Conservation (phyloP, 495 filamentous ascomycete species). For the Aspergillus homomorphus region DNA sequence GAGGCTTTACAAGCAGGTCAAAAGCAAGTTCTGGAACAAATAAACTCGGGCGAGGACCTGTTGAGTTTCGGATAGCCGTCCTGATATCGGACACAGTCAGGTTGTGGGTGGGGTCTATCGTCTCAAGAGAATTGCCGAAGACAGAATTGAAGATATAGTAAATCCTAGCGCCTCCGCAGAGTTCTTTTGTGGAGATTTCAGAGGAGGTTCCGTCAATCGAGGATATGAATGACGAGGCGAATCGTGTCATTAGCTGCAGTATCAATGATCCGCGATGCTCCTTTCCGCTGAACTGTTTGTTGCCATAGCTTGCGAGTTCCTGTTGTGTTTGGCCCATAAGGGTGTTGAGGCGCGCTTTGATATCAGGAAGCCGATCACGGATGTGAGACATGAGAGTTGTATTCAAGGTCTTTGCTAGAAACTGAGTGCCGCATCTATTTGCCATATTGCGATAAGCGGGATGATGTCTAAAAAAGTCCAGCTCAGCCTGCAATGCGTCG, state of each 20-base stretch:
- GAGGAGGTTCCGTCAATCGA: slow-evolving; percentile 98
- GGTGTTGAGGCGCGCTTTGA: slow-evolving; percentile 95
- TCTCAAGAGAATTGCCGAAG: slow-evolving; percentile 94
- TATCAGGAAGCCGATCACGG: slow-evolving; percentile 91
- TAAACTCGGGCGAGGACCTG: slow-evolving; percentile 88
- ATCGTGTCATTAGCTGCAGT: slow-evolving; percentile 95
- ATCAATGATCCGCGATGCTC: slow-evolving; percentile 95
- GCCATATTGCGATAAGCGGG: slow-evolving; percentile 97
- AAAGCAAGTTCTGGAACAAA: slow-evolving; percentile 98
- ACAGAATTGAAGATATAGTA: slow-evolving; percentile 99
- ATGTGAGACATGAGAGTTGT: slow-evolving; percentile 95
- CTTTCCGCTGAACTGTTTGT: slow-evolving; percentile 96
- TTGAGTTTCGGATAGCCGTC: slow-evolving; percentile 97
- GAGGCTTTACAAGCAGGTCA: slow-evolving; percentile 94
- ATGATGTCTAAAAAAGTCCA: slow-evolving; percentile 95
- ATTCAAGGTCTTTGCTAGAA: slow-evolving; percentile 92
- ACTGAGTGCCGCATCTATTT: slow-evolving; percentile 89
- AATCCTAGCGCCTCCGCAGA: slow-evolving; percentile 93
- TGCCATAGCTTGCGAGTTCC: slow-evolving; percentile 95
- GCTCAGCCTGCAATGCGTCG: slow-evolving; percentile 84
- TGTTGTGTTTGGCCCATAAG: slow-evolving; percentile 99
- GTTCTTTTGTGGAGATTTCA: slow-evolving; percentile 97
- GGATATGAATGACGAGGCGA: slow-evolving; percentile 95
- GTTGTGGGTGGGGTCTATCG: slow-evolving; percentile 92
- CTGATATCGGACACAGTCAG: slow-evolving; percentile 95